These are phyloP conservation scores for Sindora glabra DNA, from an alignment of 306 rosid genomes.

Conservation along the genomic window DNA sequence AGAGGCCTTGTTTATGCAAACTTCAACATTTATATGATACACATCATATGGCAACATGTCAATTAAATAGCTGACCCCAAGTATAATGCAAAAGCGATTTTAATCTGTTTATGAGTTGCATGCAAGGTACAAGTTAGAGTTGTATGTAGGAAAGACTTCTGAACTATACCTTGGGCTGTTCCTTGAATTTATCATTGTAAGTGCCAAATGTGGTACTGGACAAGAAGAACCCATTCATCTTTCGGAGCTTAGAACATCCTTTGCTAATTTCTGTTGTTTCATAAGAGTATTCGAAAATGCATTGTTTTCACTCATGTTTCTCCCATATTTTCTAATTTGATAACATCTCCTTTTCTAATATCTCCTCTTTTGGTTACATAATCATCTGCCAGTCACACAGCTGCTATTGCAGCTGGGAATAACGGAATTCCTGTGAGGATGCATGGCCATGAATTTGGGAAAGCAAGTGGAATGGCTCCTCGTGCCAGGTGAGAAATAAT, in stretches of 20 bases:
- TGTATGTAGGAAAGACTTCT: too few species aligned
- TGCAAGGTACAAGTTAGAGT: too few species aligned
- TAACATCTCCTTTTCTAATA: not conserved
- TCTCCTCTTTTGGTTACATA: slow-evolving; percentile 12
- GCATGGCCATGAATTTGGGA: slow-evolving; percentile 95
- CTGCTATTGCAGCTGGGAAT: slow-evolving; percentile 98
- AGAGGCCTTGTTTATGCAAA: not conserved
- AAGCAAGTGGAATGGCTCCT: slow-evolving; percentile 99
- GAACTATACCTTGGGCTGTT: too few species aligned
- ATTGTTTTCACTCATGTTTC: too few species aligned
- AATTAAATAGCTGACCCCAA: too few species aligned
- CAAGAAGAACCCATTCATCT: not conserved
- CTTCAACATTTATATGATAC: not conserved
- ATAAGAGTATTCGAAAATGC: too few species aligned
- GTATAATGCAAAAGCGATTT: too few species aligned
- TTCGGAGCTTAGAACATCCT: too few species aligned
- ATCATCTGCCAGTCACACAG: slow-evolving; percentile 70
- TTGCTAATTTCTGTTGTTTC: too few species aligned
- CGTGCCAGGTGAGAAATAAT: slow-evolving; percentile 82
- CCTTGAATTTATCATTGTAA: not conserved
- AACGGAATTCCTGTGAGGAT: slow-evolving; percentile 95
- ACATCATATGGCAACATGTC: too few species aligned
- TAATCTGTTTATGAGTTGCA: too few species aligned
- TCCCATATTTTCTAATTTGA: slow-evolving; percentile 7
- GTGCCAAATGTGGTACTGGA: too few species aligned